Evolutionary conservation across 768 basidiomycete genomes (phyloP).

Genomic region (Tylopilus sp.): DNA sequence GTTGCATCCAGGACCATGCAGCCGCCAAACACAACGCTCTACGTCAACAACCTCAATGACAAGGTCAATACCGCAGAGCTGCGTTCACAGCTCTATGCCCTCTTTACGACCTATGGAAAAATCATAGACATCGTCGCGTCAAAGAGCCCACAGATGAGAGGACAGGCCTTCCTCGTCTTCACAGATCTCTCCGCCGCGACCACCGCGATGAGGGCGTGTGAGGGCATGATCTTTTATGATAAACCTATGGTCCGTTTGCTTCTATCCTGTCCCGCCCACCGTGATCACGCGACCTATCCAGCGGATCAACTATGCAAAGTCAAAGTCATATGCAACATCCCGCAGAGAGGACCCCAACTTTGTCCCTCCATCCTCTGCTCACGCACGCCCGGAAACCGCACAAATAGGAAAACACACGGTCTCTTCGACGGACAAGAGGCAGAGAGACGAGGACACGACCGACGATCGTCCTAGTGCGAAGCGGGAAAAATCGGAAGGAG

Average conservation of each 20-base stretch:
- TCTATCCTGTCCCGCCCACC: not conserved
- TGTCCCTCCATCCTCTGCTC: conserved; percentile 64
- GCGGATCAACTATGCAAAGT: conserved; percentile 90
- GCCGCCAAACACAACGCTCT: conserved; percentile 82
- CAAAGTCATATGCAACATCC: conserved; percentile 83
- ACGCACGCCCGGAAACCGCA: conserved; percentile 47
- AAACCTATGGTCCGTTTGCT: conserved; percentile 74
- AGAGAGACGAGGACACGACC: conserved; percentile 57
- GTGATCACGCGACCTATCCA: conserved; percentile 32
- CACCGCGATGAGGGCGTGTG: conserved; percentile 87
- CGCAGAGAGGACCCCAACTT: conserved; percentile 78
- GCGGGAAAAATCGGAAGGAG: conserved; percentile 63
- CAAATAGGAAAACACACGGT: conserved; percentile 38
- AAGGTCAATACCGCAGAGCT: conserved; percentile 92
- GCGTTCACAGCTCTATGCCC: conserved; percentile 71
- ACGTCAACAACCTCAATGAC: conserved; percentile 91
- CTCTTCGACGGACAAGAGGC: conserved; percentile 53
- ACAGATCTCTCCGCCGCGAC: conserved; percentile 88
- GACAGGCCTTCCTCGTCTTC: conserved; percentile 96
- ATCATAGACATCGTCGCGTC: conserved; percentile 91
- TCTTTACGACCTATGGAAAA: conserved; percentile 93
- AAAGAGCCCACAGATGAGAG: conserved; percentile 81
- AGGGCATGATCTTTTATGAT: conserved; percentile 91
- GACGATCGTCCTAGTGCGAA: conserved; percentile 59
- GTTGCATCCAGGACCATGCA: conserved; percentile 12